Base-by-base conservation (phyloP, 768 basidiomycete species). In the Russula dissimulans region DNA sequence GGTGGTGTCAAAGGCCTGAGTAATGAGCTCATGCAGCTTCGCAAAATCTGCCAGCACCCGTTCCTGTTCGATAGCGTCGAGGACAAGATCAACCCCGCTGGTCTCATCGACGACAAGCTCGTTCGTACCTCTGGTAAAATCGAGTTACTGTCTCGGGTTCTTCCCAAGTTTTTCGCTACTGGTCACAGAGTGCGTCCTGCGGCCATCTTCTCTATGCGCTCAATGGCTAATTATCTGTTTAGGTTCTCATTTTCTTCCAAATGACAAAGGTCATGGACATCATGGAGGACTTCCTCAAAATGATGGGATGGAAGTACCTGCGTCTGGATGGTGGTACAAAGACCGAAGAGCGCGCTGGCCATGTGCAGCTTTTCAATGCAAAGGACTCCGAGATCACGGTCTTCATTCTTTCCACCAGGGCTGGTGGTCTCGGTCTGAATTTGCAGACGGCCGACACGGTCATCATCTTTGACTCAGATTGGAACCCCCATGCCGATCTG, bases 211-310 rank as follows among this genome's bases (percentile, higher is more conserved):
- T 46, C 48, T 31, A 57, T 49, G 32, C 7, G 34, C 38, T 59
- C 11, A 17, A 38, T 18, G 42, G 38, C 26, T 54, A 8, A 55
- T 26, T 36, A 44, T 52, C 36, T 5, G 41, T 32, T 12, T 29
- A 93, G 89, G 91, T 95, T 48, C 84, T 99, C 58, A 97, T 99
- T 67, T 98, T 99, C 84, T 98, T 98, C 86, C 97, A 99, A 74
- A 97, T 98, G 97, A 97, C 95, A 15, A 91, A 93, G 69, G 92
- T 97, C 67, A 97, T 98, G 95, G 91, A 95, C 64, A 94, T 97
- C 70, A 92, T 95, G 84, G 91, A 92, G 68, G 95, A 97, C 68
- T 97, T 94, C 69, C 74, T 97, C 69, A 90, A 88, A 70, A 86
- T 86, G 80, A 84, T 86, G 82, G 81, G 81, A 4, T 91, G 83